Evolutionary conservation across 805 yeast species (phyloP), one percentile per base, ranked within the genome.

Genomic region (Candida oleophila): DNA sequence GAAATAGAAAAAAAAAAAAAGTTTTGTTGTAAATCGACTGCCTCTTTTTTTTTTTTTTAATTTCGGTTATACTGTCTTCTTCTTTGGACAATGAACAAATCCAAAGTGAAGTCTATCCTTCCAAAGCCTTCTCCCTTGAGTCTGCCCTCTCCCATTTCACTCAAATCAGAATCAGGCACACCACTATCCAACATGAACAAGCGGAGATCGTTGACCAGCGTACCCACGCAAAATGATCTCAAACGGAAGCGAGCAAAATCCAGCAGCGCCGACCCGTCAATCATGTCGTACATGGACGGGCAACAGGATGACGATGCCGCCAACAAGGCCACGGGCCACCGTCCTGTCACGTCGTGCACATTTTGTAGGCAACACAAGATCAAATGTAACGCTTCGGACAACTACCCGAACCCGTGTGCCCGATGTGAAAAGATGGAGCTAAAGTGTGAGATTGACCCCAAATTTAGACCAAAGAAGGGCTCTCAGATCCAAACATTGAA

Each of bases 351-450:
- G 0, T 86, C 96, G 2, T 91, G 97, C 61, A 88, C 96, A 0
- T 94, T 89, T 62, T 91, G 97, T 61, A 80, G 97, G 43, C 97
- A 91, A 61, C 97, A 90, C 64, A 91, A 91, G 65, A 89, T 91
- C 63, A 87, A 86, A 61, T 91, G 97, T 66, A 89, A 91, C 61
- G 97, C 97, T 1, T 79, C 89, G 2, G 91, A 86, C 19, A 81
- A 84, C 51, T 86, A 78, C 54, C 97, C 97, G 0, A 71, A 73
- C 4, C 87, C 96, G 0, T 91, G 97, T 63, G 78, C 85, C 15
- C 67, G 96, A 49, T 91, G 97, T 67, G 84, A 81, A 44, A 76
- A 86, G 59, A 85, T 87, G 87, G 84, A 82, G 2, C 71, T 89
- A 34, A 77, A 76, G 47, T 91, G 97, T 69, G 92, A 87, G 55